Base-by-base conservation (phyloP, 164 flowering plant genomes). In the Cinnamomum micranthum region DNA sequence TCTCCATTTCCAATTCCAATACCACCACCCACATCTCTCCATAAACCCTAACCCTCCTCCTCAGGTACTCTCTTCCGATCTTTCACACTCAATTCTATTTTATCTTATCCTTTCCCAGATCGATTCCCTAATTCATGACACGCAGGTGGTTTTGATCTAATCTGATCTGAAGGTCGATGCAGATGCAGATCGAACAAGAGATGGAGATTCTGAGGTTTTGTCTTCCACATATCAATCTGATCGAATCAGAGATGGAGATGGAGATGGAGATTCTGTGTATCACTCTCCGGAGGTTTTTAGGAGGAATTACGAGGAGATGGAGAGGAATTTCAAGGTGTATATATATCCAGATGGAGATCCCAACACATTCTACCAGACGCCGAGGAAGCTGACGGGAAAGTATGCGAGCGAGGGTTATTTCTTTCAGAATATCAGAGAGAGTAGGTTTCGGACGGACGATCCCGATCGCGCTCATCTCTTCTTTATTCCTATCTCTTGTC, bases 371-470 rank as follows among this genome's bases (percentile, higher is more conserved):
- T 95, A 90, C 77, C 99, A 95, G 85, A 95, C 99, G 23, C 98
- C 98, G 41, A 82, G 98, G 86, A 95, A 93, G 83, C 82, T 93
- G 58, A 95, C 99, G 5, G 98, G 99, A 1, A 95, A 95, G 81
- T 95, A 95, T 68, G 88, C 99, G 2, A 95, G 99, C 78, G 98
- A 95, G 75, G 99, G 99, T 0, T 95, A 88, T 73, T 95, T 95
- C 82, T 95, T 95, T 74, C 97, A 95, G 89, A 95, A 95, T 69
- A 91, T 93, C 27, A 71, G 99, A 68, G 99, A 95, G 82, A 87
- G 93, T 77, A 73, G 73, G 51, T 92, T 95, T 74, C 85, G 88
- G 2, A 93, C 98, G 23, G 85, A 84, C 0, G 91, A 93, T 88
- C 97, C 99, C 10, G 93, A 90, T 80, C 81, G 60, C 69, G 99